Conservation (phyloP, 2,329 filamentous ascomycete species). For the Colletotrichum kahawae region DNA sequence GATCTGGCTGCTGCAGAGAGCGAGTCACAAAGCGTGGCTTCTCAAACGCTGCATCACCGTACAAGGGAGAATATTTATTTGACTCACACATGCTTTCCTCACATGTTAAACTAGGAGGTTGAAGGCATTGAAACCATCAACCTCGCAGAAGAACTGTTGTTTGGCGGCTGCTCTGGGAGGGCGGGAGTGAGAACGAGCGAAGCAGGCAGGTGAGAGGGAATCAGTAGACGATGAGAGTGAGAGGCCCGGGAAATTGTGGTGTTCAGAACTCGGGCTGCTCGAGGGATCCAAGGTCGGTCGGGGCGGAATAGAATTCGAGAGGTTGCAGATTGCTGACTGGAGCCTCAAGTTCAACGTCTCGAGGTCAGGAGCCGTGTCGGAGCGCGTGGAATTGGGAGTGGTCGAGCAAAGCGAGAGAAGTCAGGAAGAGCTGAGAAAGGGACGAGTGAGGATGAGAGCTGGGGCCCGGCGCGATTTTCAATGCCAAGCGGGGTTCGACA, state of each 20-base stretch:
- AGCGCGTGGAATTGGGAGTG: not conserved
- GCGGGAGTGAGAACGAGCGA: not conserved
- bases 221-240: not conserved
- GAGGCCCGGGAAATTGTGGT: not conserved
- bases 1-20: not conserved
- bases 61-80: not conserved
- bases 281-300: not conserved
- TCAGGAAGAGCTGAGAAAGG: not conserved
- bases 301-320: not conserved
- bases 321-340: not conserved
- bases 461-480: conserved; percentile 23
- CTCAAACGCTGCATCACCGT: not conserved
- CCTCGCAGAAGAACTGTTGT: not conserved
- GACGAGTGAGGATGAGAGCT: not conserved
- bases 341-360: not conserved
- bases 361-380: not conserved
- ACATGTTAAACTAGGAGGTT: conserved; percentile 40
- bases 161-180: not conserved
- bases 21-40: not conserved
- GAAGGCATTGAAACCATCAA: conserved; percentile 21
- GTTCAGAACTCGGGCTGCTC: not conserved
- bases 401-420: not conserved
- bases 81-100: conserved; percentile 49
- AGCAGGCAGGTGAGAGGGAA: not conserved
- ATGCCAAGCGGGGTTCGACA: conserved; percentile 24